Evolutionary conservation across 495 filamentous ascomycete species (phyloP).

Genomic region (Astrothelium macrocarpum): DNA sequence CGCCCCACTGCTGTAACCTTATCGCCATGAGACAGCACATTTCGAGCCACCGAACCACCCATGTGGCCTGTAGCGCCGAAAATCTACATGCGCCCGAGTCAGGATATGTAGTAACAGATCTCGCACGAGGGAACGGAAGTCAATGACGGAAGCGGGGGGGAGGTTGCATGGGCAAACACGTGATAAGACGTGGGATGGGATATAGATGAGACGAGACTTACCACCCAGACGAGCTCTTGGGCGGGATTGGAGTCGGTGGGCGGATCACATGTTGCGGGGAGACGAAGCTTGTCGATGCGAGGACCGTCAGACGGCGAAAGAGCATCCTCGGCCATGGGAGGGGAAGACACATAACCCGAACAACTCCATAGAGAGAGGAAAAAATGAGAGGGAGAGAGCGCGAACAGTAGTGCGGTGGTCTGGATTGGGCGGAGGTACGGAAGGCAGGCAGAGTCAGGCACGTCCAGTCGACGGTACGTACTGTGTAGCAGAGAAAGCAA

Average conservation of each 20-base stretch:
- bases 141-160: neutral
- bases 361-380: constrained; percentile 2
- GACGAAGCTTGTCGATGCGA: constrained; percentile 16
- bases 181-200: neutral
- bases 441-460: too few species aligned
- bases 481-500: too few species aligned
- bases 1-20: constrained; percentile 83
- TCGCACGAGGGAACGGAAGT: neutral
- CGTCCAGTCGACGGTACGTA: neutral
- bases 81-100: constrained; percentile 40
- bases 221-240: constrained; percentile 27
- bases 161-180: neutral
- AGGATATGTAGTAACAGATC: neutral
- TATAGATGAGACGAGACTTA: constrained; percentile 7
- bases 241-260: constrained; percentile 27
- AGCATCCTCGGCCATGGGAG: constrained; percentile 3
- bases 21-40: constrained; percentile 69
- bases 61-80: constrained; percentile 96
- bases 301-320: neutral
- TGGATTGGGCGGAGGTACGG: too few species aligned
- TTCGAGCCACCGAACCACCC: constrained; percentile 79
- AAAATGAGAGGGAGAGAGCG: neutral
- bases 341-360: neutral
- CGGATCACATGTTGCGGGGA: constrained; percentile 28
- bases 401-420: neutral